Percentiles rank a stretch among this genome's conserved stretches.
phyloP scores from a whole-genome alignment of 2,329 filamentous ascomycete genomes.

The Verticillium zaregamsianum region DNA sequence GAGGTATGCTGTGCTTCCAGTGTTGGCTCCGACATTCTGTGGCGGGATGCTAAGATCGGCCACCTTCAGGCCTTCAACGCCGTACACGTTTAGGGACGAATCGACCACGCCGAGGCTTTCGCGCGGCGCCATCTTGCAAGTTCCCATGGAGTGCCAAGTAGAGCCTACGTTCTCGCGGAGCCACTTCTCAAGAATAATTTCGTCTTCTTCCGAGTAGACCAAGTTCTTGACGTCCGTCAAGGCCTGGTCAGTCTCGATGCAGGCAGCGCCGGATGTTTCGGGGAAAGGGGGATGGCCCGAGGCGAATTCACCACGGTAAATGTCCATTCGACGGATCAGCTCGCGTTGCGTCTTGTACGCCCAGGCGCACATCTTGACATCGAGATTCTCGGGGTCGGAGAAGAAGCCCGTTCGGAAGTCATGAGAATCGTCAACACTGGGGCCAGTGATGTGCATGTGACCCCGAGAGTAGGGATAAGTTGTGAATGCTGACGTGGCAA shows the following conservation, averaged over 20 bases:
- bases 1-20: constrained; percentile 36
- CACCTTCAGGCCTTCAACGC: constrained; percentile 31
- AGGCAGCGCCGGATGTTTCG: constrained; percentile 29
- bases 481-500: constrained; percentile 48
- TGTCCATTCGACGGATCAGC: constrained; percentile 49
- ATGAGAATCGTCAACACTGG: constrained; percentile 33
- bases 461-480: constrained; percentile 60
- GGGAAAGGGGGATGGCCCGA: constrained; percentile 38
- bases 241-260: constrained; percentile 18
- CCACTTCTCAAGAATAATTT: constrained; percentile 40
- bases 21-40: constrained; percentile 38
- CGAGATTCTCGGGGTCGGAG: constrained; percentile 41
- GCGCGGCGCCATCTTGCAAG: constrained; percentile 35
- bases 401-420: constrained; percentile 58
- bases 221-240: constrained; percentile 30
- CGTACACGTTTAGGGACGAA: constrained; percentile 33
- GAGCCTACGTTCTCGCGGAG: constrained; percentile 32
- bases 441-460: constrained; percentile 52
- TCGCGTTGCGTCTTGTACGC: constrained; percentile 61
- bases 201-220: constrained; percentile 43
- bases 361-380: constrained; percentile 56
- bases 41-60: constrained; percentile 30
- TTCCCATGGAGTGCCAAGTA: constrained; percentile 39
- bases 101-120: constrained; percentile 37
- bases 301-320: constrained; percentile 42